Base-by-base conservation (phyloP, 352 stramenopile species). In the Globisporangium paddicum region DNA sequence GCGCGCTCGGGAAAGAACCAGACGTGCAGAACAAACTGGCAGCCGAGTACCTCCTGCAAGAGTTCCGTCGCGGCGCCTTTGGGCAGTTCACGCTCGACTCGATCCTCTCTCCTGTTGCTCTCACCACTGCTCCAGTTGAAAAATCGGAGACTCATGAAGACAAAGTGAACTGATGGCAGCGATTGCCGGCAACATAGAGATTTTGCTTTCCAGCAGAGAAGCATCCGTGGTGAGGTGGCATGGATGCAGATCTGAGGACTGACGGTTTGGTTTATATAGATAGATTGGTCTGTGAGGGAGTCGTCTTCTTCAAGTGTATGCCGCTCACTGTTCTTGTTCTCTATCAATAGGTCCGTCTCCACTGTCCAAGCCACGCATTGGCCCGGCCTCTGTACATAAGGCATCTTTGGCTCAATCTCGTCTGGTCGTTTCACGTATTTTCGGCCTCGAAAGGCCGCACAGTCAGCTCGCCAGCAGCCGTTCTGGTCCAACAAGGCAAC, bases 21-120 rank as follows among this genome's bases (percentile, higher is more conserved):
- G 86, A 92, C 44, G 78, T 79, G n/a, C 81, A 89, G 63, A 70
- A 72, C 14, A 65, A 70, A 32, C 66, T 92, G 4, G 86, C 86
- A 3, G 84, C 86, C 1, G 67, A 89, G 55, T 91, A 81, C 28
- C 61, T 93, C 23, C 66, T 95, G 49, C 71, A 77, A 16, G 77
- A 92, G 61, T 95, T 91, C 56, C 83, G 86, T 58, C 71, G 77
- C 28, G 86, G 86, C 44, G 71, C 75, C 0, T 91, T 93, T 56
- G 86, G 86, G 1, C 83, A 89, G 61, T 93, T 93, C 51, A 95
- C 86, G n/a, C 72, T 95, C 4, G 86, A 95, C 30, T 50, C 73
- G 2, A 71, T 94, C 19, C 47, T 54, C 47, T 41, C 26, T n/a
- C 28, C 47, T 16, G 47, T 28, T 2, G 28, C 28, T 23, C 1